Base-by-base conservation (phyloP, 441 rosid species). In the Erodium trifolium region DNA sequence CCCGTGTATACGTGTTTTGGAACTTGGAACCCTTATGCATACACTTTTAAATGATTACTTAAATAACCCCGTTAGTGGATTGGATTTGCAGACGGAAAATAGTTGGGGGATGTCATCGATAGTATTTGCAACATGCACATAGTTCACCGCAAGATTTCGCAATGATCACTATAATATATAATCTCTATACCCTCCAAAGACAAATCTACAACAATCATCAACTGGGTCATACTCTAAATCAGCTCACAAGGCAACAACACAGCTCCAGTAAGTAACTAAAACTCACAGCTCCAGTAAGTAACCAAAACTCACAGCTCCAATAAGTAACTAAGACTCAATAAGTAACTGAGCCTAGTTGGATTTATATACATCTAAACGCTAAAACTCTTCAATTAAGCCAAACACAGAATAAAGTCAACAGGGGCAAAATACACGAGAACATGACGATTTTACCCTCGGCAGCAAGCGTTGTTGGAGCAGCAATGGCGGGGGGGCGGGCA, bases 401-500 rank as follows among this genome's bases (percentile, higher is more conserved):
- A 51, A 51, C 6, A 51, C 57, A 13, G 16, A 51, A n/a, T n/a
- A 51, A n/a, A 93, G 59, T 97, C 91, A 73, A 31, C 34, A 2
- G 34, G 34, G 3, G 34, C 34, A 31, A 31, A 31, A 1, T 2
- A 31, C 3, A 31, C 1, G 3, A 31, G 13, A 43, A 43, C 3
- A 9, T 43, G 49, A 43, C 49, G 49, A 43, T 43, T 43, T 43
- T 78, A 88, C 98, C 92, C 79, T 76, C 89, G 82, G 82, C 96
- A 93, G 77, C 98, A 93, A 77, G 45, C 45, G 7, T 41, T 41
- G 45, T 1, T 41, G 45, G 45, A 41, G 11, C 45, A 41, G 11
- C 45, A 41, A 41, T 82, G 83, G 80, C 85, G 83, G 71, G 97
- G 84, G 17, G 77, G 76, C 43, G 69, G 88, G 74, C 97, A 91